Conservation (phyloP, 129 eudicot genomes). For the Saposhnikovia divaricata region DNA sequence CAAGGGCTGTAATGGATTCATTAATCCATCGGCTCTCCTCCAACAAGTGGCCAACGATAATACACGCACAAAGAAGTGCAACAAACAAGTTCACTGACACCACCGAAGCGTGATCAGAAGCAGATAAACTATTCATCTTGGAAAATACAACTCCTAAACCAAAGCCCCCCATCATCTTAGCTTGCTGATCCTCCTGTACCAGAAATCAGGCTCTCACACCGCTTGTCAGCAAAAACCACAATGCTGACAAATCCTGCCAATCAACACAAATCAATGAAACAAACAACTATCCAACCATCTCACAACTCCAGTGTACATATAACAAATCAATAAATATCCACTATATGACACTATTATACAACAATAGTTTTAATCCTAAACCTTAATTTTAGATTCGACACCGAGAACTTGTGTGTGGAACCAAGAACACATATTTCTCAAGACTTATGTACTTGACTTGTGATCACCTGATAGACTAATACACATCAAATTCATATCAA, state of each 20-base stretch:
- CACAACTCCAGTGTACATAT: not conserved
- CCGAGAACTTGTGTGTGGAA: not conserved
- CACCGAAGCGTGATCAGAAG: conserved; percentile 58
- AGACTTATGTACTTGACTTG: not conserved
- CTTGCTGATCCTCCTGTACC: conserved; percentile 7
- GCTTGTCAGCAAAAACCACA: not conserved
- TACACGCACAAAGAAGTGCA: conserved; percentile 81
- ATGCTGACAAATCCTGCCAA: not conserved
- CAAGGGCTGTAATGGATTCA: conserved; percentile 86
- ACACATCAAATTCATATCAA: not conserved
- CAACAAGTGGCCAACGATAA: conserved; percentile 75
- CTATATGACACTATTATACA: not conserved
- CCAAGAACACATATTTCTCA: not conserved
- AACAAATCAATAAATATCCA: not conserved
- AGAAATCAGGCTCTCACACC: not conserved
- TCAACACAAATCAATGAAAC: not conserved
- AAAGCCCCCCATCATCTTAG: conserved; percentile 39
- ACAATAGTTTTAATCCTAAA: not conserved
- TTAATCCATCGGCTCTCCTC: conserved; percentile 95
- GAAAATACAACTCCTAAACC: conserved; percentile 28
- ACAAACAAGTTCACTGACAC: conserved; percentile 69
- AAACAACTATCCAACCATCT: not conserved
- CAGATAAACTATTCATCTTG: conserved; percentile 24
- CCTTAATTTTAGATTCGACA: not conserved
- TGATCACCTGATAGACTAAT: not conserved